A percentile compares a stretch with the other conserved stretches of the same genome.
Evolutionary conservation across 148 eudicot genomes (phyloP).

Genomic region (Vaccinium corymbosum): DNA sequence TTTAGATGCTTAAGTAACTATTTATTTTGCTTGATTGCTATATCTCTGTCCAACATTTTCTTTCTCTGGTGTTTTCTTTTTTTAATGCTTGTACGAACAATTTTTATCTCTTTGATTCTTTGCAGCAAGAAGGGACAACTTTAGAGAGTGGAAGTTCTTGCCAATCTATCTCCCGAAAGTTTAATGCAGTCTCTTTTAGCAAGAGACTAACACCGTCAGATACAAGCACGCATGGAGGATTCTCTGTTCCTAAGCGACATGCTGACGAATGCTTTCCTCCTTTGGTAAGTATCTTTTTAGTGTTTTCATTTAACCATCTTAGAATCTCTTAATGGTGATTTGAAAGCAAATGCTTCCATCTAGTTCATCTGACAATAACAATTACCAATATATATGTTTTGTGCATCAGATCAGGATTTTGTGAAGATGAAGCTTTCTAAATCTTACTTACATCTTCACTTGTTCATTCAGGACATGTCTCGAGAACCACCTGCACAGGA

Average conservation of each 20-base stretch:
- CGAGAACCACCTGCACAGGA: constrained; percentile 18
- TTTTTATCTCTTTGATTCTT: background rate
- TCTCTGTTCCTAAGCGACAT: constrained; percentile 19
- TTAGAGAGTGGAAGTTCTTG: background rate
- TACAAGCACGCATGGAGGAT: constrained; percentile 27
- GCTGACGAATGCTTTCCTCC: constrained; percentile 25
- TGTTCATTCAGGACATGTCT: constrained; percentile 24
- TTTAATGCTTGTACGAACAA: background rate
- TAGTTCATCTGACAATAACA: background rate
- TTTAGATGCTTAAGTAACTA: background rate
- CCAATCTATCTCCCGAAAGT: constrained; percentile 4
- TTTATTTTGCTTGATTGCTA: background rate
- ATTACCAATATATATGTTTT: background rate
- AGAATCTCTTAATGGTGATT: background rate
- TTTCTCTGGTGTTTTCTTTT: background rate
- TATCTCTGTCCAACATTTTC: background rate
- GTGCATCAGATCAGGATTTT: background rate
- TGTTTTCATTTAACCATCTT: background rate
- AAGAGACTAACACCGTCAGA: constrained; percentile 30
- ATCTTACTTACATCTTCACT: background rate
- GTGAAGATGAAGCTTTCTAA: background rate
- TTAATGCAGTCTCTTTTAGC: background rate
- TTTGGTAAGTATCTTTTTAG: constrained; percentile 14
- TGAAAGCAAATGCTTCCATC: background rate
- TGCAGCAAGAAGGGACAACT: background rate